phyloP scores from a whole-genome alignment of 352 stramenopile genomes.

The Globisporangium recalcitrans region DNA sequence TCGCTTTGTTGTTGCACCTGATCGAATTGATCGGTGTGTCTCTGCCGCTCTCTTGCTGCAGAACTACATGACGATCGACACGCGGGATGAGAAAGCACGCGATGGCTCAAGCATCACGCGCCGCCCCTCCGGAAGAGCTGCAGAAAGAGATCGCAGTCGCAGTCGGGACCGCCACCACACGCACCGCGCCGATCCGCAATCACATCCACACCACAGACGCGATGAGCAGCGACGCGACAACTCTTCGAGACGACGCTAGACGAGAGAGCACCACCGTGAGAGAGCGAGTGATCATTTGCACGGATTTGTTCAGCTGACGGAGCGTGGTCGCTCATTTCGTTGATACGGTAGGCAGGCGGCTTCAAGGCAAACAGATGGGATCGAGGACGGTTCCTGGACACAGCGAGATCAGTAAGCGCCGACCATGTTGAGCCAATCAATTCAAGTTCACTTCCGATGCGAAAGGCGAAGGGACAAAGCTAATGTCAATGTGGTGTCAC shows the following conservation, averaged over 20 bases:
- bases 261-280: no score
- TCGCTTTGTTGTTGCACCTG: neutral
- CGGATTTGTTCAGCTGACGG: no score
- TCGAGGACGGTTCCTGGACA: neutral
- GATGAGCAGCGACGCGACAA: conserved; percentile 1
- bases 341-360: neutral
- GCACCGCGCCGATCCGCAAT: neutral
- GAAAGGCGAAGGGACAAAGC: neutral
- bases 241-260: conserved; percentile 1
- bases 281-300: neutral
- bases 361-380: conserved; percentile 1
- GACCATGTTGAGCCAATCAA: neutral
- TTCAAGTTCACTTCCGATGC: neutral
- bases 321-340: neutral
- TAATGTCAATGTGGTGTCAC: neutral
- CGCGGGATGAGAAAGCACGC: conserved; percentile 22
- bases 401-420: neutral
- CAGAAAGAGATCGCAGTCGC: conserved; percentile 3
- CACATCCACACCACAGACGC: neutral
- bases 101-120: neutral
- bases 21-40: no score
- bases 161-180: conserved; percentile 1
- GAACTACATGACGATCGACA: conserved; percentile 75
- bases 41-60: conserved; percentile 14
- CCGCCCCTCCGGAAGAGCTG: neutral